phyloP scores from a whole-genome alignment of 768 basidiomycete species.

The Leccinum boreale region DNA sequence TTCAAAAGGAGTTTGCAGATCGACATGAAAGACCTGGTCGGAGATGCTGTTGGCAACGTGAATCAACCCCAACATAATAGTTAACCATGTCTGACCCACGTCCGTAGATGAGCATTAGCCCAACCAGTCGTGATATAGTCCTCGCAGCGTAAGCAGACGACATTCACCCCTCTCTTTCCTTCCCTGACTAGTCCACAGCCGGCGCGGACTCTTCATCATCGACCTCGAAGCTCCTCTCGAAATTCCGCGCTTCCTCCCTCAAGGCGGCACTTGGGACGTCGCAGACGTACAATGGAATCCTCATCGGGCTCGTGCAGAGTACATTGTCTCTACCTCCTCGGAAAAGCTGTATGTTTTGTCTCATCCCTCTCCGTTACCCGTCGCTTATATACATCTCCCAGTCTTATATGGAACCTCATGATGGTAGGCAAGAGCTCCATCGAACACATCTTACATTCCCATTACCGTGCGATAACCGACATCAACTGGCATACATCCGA shows the following conservation, averaged over 20 bases:
- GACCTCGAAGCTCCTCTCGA: slow-evolving; percentile 86
- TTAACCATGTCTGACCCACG: slow-evolving; percentile 3
- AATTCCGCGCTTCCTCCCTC: slow-evolving; percentile 90
- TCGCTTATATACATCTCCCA: slow-evolving; percentile 22
- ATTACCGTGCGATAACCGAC: slow-evolving; percentile 95
- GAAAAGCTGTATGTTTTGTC: slow-evolving; percentile 73
- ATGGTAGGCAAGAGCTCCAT: slow-evolving; percentile 74
- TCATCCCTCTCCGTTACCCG: background rate
- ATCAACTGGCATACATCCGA: slow-evolving; percentile 95
- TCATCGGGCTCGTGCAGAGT: slow-evolving; percentile 68
- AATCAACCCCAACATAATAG: slow-evolving; percentile 24
- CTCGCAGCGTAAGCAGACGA: slow-evolving; percentile 69
- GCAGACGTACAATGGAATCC: slow-evolving; percentile 94
- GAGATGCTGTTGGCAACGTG: slow-evolving; percentile 82
- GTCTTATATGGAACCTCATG: slow-evolving; percentile 93
- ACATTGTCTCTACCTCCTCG: slow-evolving; percentile 84
- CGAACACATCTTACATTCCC: slow-evolving; percentile 79
- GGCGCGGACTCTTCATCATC: slow-evolving; percentile 91
- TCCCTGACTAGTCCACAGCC: slow-evolving; percentile 35
- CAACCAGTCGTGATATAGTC: slow-evolving; percentile 82
- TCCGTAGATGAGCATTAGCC: slow-evolving; percentile 87
- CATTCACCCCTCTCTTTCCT: background rate
- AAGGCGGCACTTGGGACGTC: slow-evolving; percentile 96
- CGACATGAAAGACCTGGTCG: slow-evolving; percentile 75
- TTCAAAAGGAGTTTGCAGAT: slow-evolving; percentile 63